These are phyloP conservation scores for Tylopilus rubrobrunneus DNA, from an alignment of 768 basidiomycete species.

Conservation along the genomic window DNA sequence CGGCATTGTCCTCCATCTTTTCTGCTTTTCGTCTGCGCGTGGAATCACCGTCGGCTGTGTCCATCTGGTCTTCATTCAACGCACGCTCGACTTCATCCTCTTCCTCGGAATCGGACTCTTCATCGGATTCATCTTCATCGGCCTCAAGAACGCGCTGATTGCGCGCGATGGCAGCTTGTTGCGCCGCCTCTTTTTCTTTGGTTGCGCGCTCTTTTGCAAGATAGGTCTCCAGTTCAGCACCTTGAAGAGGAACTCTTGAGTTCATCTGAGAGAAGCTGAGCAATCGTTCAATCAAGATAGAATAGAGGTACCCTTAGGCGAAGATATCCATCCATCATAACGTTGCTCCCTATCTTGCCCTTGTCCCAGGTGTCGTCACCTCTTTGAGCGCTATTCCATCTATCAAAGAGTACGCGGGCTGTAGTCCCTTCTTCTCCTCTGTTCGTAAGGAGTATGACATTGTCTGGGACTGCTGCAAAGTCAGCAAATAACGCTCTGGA, in stretches of 20 bases:
- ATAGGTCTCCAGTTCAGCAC: constrained; percentile 80
- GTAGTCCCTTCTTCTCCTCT: constrained; percentile 80
- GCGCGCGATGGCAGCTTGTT: constrained; percentile 78
- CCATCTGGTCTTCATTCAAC: constrained; percentile 49
- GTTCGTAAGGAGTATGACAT: constrained; percentile 82
- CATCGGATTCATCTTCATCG: constrained; percentile 82
- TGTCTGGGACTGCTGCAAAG: constrained; percentile 79
- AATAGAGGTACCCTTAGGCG: constrained; percentile 53
- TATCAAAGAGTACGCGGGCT: constrained; percentile 71
- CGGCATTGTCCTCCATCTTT: constrained; percentile 49
- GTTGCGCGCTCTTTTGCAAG: constrained; percentile 69
- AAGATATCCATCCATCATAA: constrained; percentile 75
- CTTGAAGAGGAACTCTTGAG: constrained; percentile 85
- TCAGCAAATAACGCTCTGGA: constrained; percentile 83
- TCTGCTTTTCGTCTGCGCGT: constrained; percentile 41
- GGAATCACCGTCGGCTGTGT: constrained; percentile 35
- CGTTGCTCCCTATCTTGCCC: constrained; percentile 81
- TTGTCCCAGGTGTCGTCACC: constrained; percentile 82
- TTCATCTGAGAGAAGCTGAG: constrained; percentile 54
- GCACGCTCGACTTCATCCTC: constrained; percentile 56
- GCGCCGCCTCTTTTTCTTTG: constrained; percentile 82
- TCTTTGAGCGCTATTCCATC: constrained; percentile 84
- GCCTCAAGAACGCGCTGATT: constrained; percentile 90
- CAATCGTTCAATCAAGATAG: not conserved
- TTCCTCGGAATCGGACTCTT: constrained; percentile 62